Evolutionary conservation across 1,284 basidiomycete genomes (phyloP).

Genomic region (Papiliotrema fonsecae): DNA sequence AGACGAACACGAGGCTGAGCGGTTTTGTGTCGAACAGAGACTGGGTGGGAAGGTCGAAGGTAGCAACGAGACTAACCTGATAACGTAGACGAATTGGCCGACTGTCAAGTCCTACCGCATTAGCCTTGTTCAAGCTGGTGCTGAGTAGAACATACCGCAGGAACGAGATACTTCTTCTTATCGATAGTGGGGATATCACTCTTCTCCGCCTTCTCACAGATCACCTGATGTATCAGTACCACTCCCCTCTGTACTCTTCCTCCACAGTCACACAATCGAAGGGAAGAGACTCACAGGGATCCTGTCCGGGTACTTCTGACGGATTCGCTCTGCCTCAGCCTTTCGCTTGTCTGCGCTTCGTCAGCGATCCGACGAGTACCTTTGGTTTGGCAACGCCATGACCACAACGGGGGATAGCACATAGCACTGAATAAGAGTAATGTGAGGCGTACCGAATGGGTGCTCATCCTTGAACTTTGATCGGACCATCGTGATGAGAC

Average conservation of each 20-base stretch:
- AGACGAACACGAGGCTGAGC: no score
- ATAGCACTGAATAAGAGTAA: not conserved
- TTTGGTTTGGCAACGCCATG: not conserved
- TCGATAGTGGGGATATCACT: conserved; percentile 99
- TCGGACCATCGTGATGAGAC: conserved; percentile 69
- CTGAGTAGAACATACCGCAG: conserved; percentile 74
- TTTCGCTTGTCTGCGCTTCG: conserved; percentile 83
- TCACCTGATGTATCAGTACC: conserved; percentile 61
- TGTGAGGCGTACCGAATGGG: conserved; percentile 77
- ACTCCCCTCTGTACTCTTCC: no score
- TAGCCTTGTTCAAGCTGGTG: no score
- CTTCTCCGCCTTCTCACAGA: conserved; percentile 99
- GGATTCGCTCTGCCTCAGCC: conserved; percentile 86
- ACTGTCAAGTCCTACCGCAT: conserved; percentile 96
- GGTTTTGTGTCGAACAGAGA: no score
- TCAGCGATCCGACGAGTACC: not conserved
- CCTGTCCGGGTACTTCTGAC: conserved; percentile 97
- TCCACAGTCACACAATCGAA: no score
- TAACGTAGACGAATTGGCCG: conserved; percentile 98
- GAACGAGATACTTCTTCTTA: conserved; percentile 99
- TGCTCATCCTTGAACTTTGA: conserved; percentile 99
- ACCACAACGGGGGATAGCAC: not conserved
- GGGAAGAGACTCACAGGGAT: conserved; percentile 69
- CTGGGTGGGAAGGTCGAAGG: not conserved
- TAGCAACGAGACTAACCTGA: conserved; percentile 52